Evolutionary conservation across 106 monocot species (phyloP), one percentile per base, ranked within the genome.

Genomic region (Dioscorea dumetorum): DNA sequence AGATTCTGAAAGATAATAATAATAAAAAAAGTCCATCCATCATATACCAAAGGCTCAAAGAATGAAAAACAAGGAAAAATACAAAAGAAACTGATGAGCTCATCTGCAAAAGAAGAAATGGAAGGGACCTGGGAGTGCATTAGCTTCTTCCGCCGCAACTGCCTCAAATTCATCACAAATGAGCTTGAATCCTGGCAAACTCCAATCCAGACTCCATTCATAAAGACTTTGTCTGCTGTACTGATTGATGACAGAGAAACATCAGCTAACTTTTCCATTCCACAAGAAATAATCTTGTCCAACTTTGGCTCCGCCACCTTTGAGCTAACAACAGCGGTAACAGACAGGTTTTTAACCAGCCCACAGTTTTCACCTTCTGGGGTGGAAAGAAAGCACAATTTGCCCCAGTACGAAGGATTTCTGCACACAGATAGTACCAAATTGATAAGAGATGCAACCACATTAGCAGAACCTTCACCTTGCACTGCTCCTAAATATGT

Each of bases 331-430:
- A 93, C 48, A 48, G 87, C 83, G 57, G 90, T 93, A 48, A 77
- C 76, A 34, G 99, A 72, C 69, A 99, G 73, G 63, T 99, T 99
- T 71, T 99, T 99, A 0, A 93, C 87, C 13, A 99, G 83, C 18
- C 99, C 99, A 76, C 99, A 99, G 50, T 99, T 99, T 63, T 99
- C 99, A 1, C 99, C 99, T 81, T 99, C 93, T 54, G 93, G 87
- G 18, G 93, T 99, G 59, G 97, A 99, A 24, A 99, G 58, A 74
- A 99, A 93, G 62, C 92, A 99, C 62, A 99, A 49, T 23, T 81
- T 97, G 22, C 93, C 99, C 93, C 90, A 90, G 72, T 81, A 93
- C 0, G 99, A 99, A 33, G 99, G 90, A 63, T 99, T 90, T 64
- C 93, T 99, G 84, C 74, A 87, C 35, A 24, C 19, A 75, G 8